Conservation (phyloP, 352 stramenopile genomes). For the Elongisporangium anandrum region DNA sequence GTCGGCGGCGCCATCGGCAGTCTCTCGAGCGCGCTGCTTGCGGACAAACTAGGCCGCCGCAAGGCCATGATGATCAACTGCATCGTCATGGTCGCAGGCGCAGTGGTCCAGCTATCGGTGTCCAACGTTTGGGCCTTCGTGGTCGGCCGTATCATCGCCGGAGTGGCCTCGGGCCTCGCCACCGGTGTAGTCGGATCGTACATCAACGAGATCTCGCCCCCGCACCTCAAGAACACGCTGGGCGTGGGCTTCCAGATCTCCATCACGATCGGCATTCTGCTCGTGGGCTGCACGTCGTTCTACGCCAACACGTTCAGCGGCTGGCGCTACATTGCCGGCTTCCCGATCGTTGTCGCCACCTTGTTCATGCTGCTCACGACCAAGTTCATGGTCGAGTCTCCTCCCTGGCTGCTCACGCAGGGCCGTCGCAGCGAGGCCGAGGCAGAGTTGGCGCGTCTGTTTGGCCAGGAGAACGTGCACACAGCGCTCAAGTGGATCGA, state of each 20-base stretch:
- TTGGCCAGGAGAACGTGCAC: conserved; percentile 14
- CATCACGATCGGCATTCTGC: conserved; percentile 17
- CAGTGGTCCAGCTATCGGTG: conserved; percentile 11
- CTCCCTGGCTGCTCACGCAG: conserved; percentile 15
- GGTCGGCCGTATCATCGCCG: conserved; percentile 22
- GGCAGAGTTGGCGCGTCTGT: conserved; percentile 12
- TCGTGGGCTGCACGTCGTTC: conserved; percentile 22
- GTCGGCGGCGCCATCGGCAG: conserved; percentile 30
- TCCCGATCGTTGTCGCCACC: conserved; percentile 7
- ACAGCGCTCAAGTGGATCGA: conserved; percentile 16
- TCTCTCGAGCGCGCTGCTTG: neutral
- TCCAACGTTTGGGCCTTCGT: conserved; percentile 11
- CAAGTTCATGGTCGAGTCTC: conserved; percentile 15
- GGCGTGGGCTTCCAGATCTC: conserved; percentile 20
- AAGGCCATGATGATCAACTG: conserved; percentile 14
- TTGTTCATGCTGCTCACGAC: conserved; percentile 8
- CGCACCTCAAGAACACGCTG: conserved; percentile 15
- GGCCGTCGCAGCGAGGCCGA: conserved; percentile 14
- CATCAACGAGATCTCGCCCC: conserved; percentile 22
- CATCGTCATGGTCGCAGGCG: conserved; percentile 29
- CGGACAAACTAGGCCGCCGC: conserved; percentile 7
- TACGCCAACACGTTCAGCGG: conserved; percentile 13
- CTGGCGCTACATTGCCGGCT: conserved; percentile 26
- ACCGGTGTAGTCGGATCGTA: conserved; percentile 10
- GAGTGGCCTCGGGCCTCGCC: conserved; percentile 18